These are phyloP conservation scores for Phylloporus rhodoxanthus DNA, from an alignment of 768 basidiomycete genomes.

Conservation along the genomic window DNA sequence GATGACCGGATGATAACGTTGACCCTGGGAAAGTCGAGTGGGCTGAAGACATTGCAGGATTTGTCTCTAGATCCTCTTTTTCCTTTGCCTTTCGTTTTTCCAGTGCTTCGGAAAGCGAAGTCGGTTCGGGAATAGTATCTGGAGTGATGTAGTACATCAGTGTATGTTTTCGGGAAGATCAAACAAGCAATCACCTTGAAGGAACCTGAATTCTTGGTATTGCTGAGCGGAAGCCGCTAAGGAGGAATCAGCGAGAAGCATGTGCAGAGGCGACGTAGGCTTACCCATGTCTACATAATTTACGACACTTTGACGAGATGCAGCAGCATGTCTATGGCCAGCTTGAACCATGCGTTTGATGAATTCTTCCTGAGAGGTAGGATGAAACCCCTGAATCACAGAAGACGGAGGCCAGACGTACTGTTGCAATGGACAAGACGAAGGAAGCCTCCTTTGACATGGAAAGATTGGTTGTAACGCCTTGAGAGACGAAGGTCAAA, in stretches of 20 bases:
- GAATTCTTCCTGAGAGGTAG: constrained; percentile 67
- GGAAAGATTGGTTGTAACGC: constrained; percentile 54
- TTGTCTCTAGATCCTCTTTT: constrained; percentile 52
- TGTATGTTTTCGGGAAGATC: background rate
- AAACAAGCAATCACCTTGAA: constrained; percentile 44
- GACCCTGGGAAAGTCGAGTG: constrained; percentile 25
- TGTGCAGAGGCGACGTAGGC: constrained; percentile 18
- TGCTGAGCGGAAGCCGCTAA: constrained; percentile 54
- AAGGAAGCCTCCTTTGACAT: constrained; percentile 74
- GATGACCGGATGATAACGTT: constrained; percentile 11
- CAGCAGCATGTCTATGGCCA: constrained; percentile 59
- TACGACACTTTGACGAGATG: constrained; percentile 52
- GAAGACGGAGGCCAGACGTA: constrained; percentile 28
- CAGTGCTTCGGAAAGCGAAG: constrained; percentile 57
- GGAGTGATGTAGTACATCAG: constrained; percentile 5
- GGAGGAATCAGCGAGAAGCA: constrained; percentile 6
- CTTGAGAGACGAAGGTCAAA: constrained; percentile 28
- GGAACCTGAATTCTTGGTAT: constrained; percentile 66
- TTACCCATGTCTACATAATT: constrained; percentile 74
- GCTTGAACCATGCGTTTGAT: constrained; percentile 69
- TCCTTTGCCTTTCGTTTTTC: constrained; percentile 46
- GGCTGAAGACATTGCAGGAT: constrained; percentile 44
- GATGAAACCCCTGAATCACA: constrained; percentile 10
- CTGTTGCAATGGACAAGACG: constrained; percentile 71
- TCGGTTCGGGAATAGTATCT: constrained; percentile 66